Evolutionary conservation across 2,329 filamentous ascomycete genomes (phyloP), one percentile per base, ranked within the genome.

Genomic region (Torrubiellomyces zombiae): DNA sequence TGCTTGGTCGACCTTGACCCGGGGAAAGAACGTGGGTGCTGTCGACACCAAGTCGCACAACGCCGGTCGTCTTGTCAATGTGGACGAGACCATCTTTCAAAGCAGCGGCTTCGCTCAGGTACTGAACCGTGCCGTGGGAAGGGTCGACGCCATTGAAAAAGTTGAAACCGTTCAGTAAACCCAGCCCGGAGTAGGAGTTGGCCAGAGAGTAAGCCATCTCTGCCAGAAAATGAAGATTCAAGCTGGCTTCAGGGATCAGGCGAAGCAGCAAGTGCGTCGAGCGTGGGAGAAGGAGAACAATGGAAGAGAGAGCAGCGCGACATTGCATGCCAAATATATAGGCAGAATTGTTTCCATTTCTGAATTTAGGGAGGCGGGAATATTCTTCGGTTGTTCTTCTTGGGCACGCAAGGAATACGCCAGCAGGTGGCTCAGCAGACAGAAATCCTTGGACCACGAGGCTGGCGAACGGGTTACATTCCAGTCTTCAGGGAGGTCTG

Each of bases 111-210:
- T 47, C 47, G 31, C 38, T 55, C 28, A 63, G 54, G 21, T 63
- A 82, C 43, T 59, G 50, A 14, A 82, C 76, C 38, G 65, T 79
- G 21, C 76, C 77, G 33, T 71, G 48, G 8, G 67, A 80, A 1
- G 66, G 72, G 38, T 83, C 76, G 4, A 34, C 25, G 2, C 50
- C 53, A 10, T 57, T 55, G 31, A 58, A 55, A 45, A 63, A 68
- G 33, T 49, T 53, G 42, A 68, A 68, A 29, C 50, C 50, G 21
- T 44, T 48, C 28, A 65, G 45, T 23, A 64, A 47, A 26, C 53
- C 49, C 23, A 51, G 44, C 21, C 55, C 53, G 12, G 45, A 44
- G 27, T 58, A 63, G 13, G 50, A 59, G 28, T 45, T 49, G 8
- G 44, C 39, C 24, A 64, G 40, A 17, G 51, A 44, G 39, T 63